A percentile compares a stretch with the other conserved stretches of the same genome.
These are phyloP conservation scores for Talaromyces marneffei DNA, from an alignment of 2,329 filamentous ascomycete genomes.

Conservation along the genomic window DNA sequence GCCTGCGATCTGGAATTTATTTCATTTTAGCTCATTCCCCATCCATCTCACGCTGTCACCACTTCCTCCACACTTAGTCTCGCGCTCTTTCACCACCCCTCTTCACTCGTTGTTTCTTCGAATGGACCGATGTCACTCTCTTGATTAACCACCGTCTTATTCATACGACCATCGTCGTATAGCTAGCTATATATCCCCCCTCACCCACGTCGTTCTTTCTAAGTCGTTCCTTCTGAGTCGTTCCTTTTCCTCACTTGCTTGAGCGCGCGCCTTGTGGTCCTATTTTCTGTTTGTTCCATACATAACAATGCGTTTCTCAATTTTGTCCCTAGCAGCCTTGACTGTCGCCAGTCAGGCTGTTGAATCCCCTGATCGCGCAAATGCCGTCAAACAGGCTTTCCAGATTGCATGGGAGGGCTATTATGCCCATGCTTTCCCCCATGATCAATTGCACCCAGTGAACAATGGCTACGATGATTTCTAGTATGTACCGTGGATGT, in stretches of 20 bases:
- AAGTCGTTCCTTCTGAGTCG: neutral
- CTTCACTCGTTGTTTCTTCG: neutral
- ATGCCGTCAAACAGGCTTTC: conserved; percentile 63
- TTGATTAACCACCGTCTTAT: neutral
- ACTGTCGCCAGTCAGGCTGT: conserved; percentile 21
- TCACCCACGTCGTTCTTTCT: neutral
- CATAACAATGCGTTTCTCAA: conserved; percentile 12
- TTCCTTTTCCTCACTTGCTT: neutral
- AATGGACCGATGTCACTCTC: conserved; percentile 4
- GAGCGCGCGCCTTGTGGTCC: neutral
- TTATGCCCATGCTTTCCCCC: conserved; percentile 65
- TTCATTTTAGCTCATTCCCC: neutral
- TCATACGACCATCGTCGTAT: neutral
- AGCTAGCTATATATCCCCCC: neutral
- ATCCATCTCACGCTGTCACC: no score
- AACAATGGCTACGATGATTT: conserved; percentile 62
- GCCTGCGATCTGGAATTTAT: neutral
- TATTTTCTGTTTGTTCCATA: neutral
- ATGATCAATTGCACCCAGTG: conserved; percentile 68
- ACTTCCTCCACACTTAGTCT: neutral
- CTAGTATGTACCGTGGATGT: conserved; percentile 47
- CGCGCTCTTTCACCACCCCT: neutral
- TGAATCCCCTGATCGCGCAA: conserved; percentile 40
- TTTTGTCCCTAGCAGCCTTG: conserved; percentile 14
- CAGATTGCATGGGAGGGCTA: conserved; percentile 68